These are phyloP conservation scores for Auricularia sp. DNA, from an alignment of 768 basidiomycete genomes.

Conservation along the genomic window DNA sequence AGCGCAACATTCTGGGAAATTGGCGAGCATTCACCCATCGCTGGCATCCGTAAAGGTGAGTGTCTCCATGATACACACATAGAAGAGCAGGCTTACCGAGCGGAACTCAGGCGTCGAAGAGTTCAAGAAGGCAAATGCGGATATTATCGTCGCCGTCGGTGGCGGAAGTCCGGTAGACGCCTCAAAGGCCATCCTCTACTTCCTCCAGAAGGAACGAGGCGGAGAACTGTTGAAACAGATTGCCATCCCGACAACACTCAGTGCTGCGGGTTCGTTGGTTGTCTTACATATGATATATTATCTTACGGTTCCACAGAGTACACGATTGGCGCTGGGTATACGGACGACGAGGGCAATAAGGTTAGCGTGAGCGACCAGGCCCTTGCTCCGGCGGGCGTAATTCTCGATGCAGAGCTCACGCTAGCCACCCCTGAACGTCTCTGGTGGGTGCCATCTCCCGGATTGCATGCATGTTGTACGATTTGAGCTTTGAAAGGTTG, in stretches of 20 bases:
- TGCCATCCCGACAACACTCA: constrained; percentile 74
- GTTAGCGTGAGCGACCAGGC: constrained; percentile 43
- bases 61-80: background rate
- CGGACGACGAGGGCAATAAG: constrained; percentile 60
- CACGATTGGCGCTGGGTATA: constrained; percentile 61
- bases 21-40: constrained; percentile 61
- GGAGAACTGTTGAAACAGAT: constrained; percentile 52
- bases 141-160: constrained; percentile 38
- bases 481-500: constrained; percentile 34
- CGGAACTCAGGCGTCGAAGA: constrained; percentile 12
- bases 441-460: constrained; percentile 37
- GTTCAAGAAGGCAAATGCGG: background rate
- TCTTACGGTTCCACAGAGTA: constrained; percentile 1
- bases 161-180: constrained; percentile 78
- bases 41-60: constrained; percentile 43
- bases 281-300: background rate
- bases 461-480: background rate
- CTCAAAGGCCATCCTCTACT: constrained; percentile 60
- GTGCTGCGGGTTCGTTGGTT: constrained; percentile 60
- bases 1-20: constrained; percentile 65
- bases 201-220: constrained; percentile 46
- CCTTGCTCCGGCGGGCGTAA: constrained; percentile 61
- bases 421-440: constrained; percentile 62
- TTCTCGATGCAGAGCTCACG: constrained; percentile 69
- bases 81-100: background rate